Evolutionary conservation across 1,284 basidiomycete genomes (phyloP).

Genomic region (Naganishia sp.): DNA sequence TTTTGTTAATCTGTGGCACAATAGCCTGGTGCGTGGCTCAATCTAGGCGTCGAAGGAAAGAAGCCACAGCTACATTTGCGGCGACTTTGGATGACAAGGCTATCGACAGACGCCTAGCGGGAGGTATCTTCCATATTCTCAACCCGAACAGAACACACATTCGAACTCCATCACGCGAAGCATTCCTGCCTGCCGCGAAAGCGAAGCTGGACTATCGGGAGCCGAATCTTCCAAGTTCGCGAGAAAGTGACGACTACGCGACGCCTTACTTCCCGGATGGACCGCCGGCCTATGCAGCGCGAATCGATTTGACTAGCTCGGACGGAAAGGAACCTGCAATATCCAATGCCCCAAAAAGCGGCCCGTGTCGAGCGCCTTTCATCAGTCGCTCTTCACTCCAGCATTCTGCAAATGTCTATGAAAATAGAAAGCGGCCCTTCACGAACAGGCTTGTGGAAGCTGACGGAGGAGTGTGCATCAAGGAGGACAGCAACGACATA

Average conservation of each 20-base stretch:
- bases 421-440: conserved; percentile 9
- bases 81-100: conserved; percentile 41
- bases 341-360: not conserved
- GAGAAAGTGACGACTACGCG: not conserved
- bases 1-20: conserved; percentile 33
- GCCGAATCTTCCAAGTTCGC: not conserved
- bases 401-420: conserved; percentile 7
- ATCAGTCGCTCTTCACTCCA: not conserved
- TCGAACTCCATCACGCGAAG: conserved; percentile 9
- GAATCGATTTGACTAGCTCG: not conserved
- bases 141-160: conserved; percentile 9
- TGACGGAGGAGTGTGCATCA: not conserved
- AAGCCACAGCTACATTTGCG: conserved; percentile 45
- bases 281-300: not conserved
- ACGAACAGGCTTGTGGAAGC: conserved; percentile 4
- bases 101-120: conserved; percentile 36
- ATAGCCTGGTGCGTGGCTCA: conserved; percentile 39
- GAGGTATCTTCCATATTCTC: conserved; percentile 27
- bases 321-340: conserved; percentile 4
- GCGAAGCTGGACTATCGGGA: conserved; percentile 4
- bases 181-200: not conserved
- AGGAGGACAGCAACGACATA: not conserved
- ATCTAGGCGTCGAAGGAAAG: conserved; percentile 41
- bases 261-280: not conserved
- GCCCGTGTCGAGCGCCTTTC: conserved; percentile 10